Percentiles rank a stretch among this genome's conserved stretches.
These are phyloP conservation scores for Pseudopyricularia cyperi DNA, from an alignment of 2,329 filamentous ascomycete genomes.

Conservation along the genomic window DNA sequence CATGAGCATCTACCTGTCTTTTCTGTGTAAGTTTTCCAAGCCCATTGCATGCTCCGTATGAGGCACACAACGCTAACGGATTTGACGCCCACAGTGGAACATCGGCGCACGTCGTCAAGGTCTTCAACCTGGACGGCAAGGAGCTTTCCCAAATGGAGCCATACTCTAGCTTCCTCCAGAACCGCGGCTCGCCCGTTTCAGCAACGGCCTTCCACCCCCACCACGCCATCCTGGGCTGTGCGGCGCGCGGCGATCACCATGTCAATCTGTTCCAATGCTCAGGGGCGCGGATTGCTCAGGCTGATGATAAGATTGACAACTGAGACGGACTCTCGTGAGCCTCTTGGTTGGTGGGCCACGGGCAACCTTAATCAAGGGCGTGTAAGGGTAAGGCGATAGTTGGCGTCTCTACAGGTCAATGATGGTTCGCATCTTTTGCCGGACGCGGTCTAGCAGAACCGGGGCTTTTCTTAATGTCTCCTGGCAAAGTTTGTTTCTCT, in stretches of 20 bases:
- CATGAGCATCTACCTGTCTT: conserved; percentile 97
- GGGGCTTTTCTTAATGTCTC: background rate
- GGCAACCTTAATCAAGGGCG: background rate
- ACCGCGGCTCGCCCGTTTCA: conserved; percentile 68
- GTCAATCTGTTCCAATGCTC: conserved; percentile 77
- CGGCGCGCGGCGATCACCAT: conserved; percentile 75
- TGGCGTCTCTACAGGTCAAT: background rate
- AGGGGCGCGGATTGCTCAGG: conserved; percentile 15
- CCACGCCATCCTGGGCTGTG: conserved; percentile 77
- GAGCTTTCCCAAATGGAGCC: conserved; percentile 77
- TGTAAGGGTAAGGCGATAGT: background rate
- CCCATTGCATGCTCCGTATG: background rate
- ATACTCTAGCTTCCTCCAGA: conserved; percentile 77
- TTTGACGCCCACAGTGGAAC: conserved; percentile 51
- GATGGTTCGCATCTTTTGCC: background rate
- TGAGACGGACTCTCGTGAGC: background rate
- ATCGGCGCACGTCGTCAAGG: conserved; percentile 74
- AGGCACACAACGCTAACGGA: background rate
- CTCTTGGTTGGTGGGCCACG: background rate
- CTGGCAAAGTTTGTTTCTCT: background rate
- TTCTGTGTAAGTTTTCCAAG: conserved; percentile 55
- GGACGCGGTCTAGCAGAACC: background rate
- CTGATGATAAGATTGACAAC: background rate
- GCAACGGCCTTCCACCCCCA: conserved; percentile 93
- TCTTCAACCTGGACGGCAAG: conserved; percentile 77